Percentiles rank a stretch among this genome's conserved stretches.
These are phyloP conservation scores for Fraxinus pennsylvanica DNA, from an alignment of 257 asterid species.

Conservation along the genomic window DNA sequence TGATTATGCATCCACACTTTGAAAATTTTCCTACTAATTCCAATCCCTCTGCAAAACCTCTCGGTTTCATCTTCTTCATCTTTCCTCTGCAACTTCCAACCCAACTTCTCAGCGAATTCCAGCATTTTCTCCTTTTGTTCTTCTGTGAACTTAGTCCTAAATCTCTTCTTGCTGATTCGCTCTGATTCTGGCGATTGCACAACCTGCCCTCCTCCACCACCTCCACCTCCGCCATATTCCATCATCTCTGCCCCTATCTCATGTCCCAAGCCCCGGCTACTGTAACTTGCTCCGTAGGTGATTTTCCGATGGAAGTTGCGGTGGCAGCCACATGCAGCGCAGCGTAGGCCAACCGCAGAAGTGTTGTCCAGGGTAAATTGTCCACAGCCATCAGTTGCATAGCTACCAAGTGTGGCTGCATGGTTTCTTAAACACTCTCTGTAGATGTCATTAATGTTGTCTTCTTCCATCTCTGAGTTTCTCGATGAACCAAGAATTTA, in stretches of 20 bases:
- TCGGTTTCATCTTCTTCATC: constrained; percentile 67
- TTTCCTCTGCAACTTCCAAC: constrained; percentile 63
- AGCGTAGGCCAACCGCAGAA: constrained; percentile 28
- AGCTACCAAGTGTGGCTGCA: constrained; percentile 81
- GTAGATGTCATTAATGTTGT: constrained; percentile 34
- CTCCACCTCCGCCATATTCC: constrained; percentile 25
- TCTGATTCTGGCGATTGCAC: constrained; percentile 32
- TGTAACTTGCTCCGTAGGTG: constrained; percentile 16
- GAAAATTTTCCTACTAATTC: constrained; percentile 65
- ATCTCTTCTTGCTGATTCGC: constrained; percentile 55
- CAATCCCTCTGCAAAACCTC: constrained; percentile 61
- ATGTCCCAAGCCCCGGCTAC: constrained; percentile 9
- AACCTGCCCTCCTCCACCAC: background rate
- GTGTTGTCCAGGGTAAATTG: constrained; percentile 49
- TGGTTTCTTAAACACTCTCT: constrained; percentile 70
- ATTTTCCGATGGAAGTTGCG: constrained; percentile 66
- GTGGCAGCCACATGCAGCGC: constrained; percentile 84
- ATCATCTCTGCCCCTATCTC: constrained; percentile 14
- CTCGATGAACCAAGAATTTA: background rate
- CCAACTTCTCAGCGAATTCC: constrained; percentile 64
- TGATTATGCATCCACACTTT: constrained; percentile 89
- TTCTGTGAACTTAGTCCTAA: constrained; percentile 60
- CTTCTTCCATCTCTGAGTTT: constrained; percentile 48
- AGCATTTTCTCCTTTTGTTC: constrained; percentile 79
- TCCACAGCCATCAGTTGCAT: constrained; percentile 83